Percentiles rank a stretch among this genome's conserved stretches.
Evolutionary conservation across 179 eudicot species (phyloP).

Genomic region (Heliamphora pulchella): DNA sequence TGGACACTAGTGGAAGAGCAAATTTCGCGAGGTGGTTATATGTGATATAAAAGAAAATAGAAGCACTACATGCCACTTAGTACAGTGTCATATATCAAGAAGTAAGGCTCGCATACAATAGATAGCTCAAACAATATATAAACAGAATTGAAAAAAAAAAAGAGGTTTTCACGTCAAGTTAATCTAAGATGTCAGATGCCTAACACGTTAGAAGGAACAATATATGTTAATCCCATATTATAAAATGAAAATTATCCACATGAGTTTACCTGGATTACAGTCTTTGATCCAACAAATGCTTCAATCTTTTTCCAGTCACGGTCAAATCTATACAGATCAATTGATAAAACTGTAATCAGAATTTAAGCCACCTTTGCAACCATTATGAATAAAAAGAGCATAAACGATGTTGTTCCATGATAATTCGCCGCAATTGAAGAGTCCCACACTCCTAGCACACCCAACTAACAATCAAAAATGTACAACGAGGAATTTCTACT

Average conservation of each 20-base stretch:
- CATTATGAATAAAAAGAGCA: neutral
- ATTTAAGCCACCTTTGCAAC: neutral
- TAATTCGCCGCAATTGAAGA: constrained; percentile 5
- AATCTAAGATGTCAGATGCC: neutral
- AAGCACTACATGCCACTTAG: neutral
- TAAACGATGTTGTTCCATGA: neutral
- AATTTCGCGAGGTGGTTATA: neutral
- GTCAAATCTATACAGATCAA: constrained; percentile 54
- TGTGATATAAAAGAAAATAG: neutral
- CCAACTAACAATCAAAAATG: neutral
- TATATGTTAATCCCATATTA: neutral
- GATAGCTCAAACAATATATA: neutral
- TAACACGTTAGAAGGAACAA: neutral
- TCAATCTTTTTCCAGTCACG: constrained; percentile 99
- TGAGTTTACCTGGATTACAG: constrained; percentile 80
- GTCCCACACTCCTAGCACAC: neutral
- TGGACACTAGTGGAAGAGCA: neutral
- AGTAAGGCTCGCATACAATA: neutral
- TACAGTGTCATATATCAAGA: neutral
- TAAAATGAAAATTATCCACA: neutral
- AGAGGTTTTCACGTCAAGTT: neutral
- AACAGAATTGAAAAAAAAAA: neutral
- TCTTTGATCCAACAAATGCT: constrained; percentile 90
- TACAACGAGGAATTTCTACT: neutral
- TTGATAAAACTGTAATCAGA: neutral